Conservation (phyloP, 2,329 filamentous ascomycete species). For the Colletotrichum sp. region DNA sequence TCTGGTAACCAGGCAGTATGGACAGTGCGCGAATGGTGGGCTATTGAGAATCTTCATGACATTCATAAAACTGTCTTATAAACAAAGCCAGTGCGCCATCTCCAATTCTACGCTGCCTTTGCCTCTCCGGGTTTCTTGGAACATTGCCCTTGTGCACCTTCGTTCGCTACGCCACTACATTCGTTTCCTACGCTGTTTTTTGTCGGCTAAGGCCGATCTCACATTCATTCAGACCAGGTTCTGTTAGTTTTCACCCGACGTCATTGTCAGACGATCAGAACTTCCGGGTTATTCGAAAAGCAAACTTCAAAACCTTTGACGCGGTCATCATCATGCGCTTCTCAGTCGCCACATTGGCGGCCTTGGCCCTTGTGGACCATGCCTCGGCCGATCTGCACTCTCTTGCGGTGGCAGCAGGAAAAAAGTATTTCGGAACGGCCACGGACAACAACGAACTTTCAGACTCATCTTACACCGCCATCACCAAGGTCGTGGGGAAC, state of each 20-base stretch:
- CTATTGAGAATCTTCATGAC: neutral
- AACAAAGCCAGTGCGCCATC: neutral
- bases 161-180: neutral
- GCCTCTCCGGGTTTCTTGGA: neutral
- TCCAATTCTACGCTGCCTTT: neutral
- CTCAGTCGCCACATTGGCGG: constrained; percentile 5
- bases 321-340: neutral
- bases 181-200: neutral
- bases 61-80: neutral
- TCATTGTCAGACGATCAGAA: too few species aligned
- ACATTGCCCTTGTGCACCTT: neutral
- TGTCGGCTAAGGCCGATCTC: neutral
- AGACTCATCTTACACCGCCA: constrained; percentile 59
- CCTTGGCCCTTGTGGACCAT: constrained; percentile 5
- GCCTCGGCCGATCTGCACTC: constrained; percentile 38
- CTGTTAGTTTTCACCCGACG: neutral
- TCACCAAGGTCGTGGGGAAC: constrained; percentile 61
- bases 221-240: neutral
- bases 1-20: neutral
- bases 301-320: neutral
- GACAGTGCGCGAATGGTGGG: neutral
- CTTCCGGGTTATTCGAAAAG: neutral
- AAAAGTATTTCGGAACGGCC: constrained; percentile 67
- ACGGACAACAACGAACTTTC: constrained; percentile 59
- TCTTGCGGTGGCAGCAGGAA: constrained; percentile 30